Conservation (phyloP, 257 asterid species). For the Nicotiana obtusifolia region DNA sequence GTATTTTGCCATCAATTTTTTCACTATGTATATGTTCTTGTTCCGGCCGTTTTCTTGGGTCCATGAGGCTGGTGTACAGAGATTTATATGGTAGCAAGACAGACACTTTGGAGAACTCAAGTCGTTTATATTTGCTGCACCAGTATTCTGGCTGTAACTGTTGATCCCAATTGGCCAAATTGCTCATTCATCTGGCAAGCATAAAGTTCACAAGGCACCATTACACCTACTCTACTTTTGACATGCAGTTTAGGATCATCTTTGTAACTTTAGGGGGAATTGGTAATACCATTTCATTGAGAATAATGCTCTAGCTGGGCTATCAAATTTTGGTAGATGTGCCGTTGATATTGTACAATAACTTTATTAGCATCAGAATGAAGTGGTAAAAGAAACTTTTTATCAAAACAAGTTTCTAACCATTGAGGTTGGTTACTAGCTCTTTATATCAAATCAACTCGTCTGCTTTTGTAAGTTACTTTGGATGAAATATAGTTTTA, state of each 20-base stretch:
- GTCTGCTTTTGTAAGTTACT: too few species aligned
- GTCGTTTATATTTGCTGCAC: background rate
- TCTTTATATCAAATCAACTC: background rate
- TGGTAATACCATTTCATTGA: background rate
- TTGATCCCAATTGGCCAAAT: background rate
- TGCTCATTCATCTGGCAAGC: background rate
- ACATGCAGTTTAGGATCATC: background rate
- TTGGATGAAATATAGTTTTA: too few species aligned
- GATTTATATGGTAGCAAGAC: slow-evolving; percentile 72
- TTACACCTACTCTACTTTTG: background rate
- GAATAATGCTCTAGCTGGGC: background rate
- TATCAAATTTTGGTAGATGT: too few species aligned
- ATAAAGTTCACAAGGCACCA: background rate
- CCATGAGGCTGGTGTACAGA: slow-evolving; percentile 68
- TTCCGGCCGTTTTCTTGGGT: slow-evolving; percentile 73
- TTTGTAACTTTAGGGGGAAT: background rate
- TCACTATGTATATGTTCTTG: slow-evolving; percentile 80
- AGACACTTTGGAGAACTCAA: background rate
- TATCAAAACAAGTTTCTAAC: background rate
- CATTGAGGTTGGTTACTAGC: background rate
- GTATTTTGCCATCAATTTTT: slow-evolving; percentile 49
- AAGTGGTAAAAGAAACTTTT: background rate
- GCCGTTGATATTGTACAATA: background rate
- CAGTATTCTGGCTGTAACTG: background rate
- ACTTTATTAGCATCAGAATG: background rate